A percentile compares a stretch with the other conserved stretches of the same genome.
Evolutionary conservation across 495 filamentous ascomycete genomes (phyloP).

Genomic region (Trichocladium uniseriatum): DNA sequence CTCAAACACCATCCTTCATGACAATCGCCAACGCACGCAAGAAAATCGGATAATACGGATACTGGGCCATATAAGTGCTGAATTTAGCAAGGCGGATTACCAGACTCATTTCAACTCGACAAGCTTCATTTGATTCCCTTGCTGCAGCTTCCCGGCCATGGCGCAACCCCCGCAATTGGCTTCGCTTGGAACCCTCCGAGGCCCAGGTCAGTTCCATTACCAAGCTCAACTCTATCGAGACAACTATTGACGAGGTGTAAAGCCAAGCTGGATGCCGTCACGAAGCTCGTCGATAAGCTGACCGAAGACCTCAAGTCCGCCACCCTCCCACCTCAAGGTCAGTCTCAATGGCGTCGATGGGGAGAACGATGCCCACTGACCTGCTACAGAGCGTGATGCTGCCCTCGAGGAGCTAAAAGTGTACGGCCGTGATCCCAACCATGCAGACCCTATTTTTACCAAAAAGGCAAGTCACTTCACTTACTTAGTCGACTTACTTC

Average conservation of each 20-base stretch:
- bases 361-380: neutral
- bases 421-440: slow-evolving; percentile 58
- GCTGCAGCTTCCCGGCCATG: neutral
- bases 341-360: slow-evolving; percentile 16
- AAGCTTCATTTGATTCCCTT: neutral
- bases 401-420: slow-evolving; percentile 68
- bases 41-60: too few relatives aligned
- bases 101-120: neutral
- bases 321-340: slow-evolving; percentile 48
- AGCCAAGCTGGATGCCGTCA: slow-evolving; percentile 60
- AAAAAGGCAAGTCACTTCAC: slow-evolving; percentile 46
- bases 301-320: slow-evolving; percentile 47
- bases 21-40: too few relatives aligned
- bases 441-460: slow-evolving; percentile 74
- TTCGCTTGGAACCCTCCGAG: slow-evolving; percentile 7
- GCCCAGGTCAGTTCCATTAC: slow-evolving; percentile 8
- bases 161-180: neutral
- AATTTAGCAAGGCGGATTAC: too few relatives aligned
- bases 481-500: neutral
- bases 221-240: neutral
- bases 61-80: too few relatives aligned
- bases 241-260: slow-evolving; percentile 2
- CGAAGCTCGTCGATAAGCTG: slow-evolving; percentile 47
- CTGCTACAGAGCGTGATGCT: slow-evolving; percentile 46
- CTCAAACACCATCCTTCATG: too few relatives aligned